phyloP scores from a whole-genome alignment of 2,329 filamentous ascomycete genomes.

The Cercospora sesami region DNA sequence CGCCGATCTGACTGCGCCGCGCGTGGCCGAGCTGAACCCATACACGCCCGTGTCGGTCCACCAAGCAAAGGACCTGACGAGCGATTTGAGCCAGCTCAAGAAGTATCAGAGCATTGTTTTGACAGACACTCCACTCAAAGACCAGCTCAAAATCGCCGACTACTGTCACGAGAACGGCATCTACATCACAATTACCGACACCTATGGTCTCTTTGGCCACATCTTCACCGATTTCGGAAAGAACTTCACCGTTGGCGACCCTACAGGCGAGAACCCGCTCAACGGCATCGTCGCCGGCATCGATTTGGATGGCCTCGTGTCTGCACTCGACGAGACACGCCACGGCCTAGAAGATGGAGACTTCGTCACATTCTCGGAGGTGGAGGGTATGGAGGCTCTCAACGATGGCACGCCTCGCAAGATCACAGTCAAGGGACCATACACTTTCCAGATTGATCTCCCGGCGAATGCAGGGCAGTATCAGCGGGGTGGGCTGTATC shows the following conservation, averaged over 20 bases:
- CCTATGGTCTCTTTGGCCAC: constrained; percentile 88
- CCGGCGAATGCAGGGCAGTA: constrained; percentile 86
- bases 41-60: constrained; percentile 90
- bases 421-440: constrained; percentile 88
- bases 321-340: constrained; percentile 87
- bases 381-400: constrained; percentile 86
- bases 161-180: constrained; percentile 95
- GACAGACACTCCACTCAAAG: constrained; percentile 76
- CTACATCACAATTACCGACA: constrained; percentile 83
- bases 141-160: constrained; percentile 81
- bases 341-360: constrained; percentile 96
- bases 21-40: constrained; percentile 90
- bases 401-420: constrained; percentile 84
- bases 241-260: constrained; percentile 85
- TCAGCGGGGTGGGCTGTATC: constrained; percentile 82
- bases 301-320: constrained; percentile 85
- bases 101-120: constrained; percentile 91
- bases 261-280: constrained; percentile 83
- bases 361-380: constrained; percentile 89
- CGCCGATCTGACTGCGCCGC: constrained; percentile 86
- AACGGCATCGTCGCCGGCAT: constrained; percentile 89
- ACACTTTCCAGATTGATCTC: constrained; percentile 95
- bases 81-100: constrained; percentile 78
- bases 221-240: constrained; percentile 98
- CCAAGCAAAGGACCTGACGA: constrained; percentile 62